Base-by-base conservation (phyloP, 345 rosid genomes). In the Brassica carinata region DNA sequence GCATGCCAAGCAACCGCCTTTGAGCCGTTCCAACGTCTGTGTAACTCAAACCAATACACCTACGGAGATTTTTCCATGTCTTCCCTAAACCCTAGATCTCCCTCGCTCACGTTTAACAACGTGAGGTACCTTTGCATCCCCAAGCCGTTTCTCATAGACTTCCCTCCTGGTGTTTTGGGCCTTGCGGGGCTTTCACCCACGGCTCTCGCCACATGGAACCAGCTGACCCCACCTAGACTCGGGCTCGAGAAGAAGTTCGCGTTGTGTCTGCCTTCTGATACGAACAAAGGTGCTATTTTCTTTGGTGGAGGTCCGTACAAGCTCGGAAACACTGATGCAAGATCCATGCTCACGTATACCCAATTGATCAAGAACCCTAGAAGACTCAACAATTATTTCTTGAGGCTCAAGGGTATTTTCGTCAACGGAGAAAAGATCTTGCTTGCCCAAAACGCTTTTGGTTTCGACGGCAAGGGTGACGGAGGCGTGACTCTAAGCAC, bases 401-500 rank as follows among this genome's bases (percentile, higher is more conserved):
- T 83, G 58, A 51, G 72, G 14, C 77, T 85, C 82, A 65, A 74
- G 69, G 75, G 34, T 77, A 77, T 85, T 9, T 66, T 61, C 48
- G 31, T 85, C 43, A 80, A 77, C 15, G 58, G 76, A 1, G 5
- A 58, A 73, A 8, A 0, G 2, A 58, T 75, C 53, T 55, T 31
- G 65, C 73, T 85, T 69, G 17, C 43, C 1, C 9, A 13, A 14
- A 71, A 72, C 13, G 66, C 51, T 55, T 82, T 80, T 61, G 67
- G 3, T 67, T 83, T 85, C 3, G 69, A 81, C 74, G 27, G 70
- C 3, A 71, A 68, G 0, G 80, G 82, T 43, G 79, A 78, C 30
- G 86, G 88, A 10, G 86, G 88, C 30, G 78, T 79, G 62, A 68
- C 77, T 53, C 65, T 83, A 1, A 85, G 87, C 81, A 81, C 75